phyloP scores from a whole-genome alignment of 1,284 basidiomycete genomes.

The Pisolithus thermaeus region DNA sequence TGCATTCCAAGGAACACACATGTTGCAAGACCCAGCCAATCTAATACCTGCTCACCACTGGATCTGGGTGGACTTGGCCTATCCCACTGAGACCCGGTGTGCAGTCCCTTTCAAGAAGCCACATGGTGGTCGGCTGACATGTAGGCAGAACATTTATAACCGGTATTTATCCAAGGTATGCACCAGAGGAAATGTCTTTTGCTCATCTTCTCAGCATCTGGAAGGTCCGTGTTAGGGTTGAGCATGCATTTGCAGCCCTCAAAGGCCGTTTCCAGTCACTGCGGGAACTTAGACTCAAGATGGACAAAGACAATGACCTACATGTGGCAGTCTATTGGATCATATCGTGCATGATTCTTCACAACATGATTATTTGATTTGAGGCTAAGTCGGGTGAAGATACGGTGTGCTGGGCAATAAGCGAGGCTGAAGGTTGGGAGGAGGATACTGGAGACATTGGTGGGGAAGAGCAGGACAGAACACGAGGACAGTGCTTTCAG shows the following conservation, averaged over 20 bases:
- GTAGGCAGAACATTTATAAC: neutral
- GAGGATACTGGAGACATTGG: neutral
- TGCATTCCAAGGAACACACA: neutral
- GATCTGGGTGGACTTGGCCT: neutral
- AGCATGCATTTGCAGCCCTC: too few species aligned
- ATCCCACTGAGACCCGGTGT: slow-evolving; percentile 2
- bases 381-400: neutral
- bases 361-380: too few species aligned
- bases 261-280: too few species aligned
- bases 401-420: neutral
- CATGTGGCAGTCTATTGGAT: too few species aligned
- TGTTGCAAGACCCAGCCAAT: neutral
- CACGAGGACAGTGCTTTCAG: too few species aligned
- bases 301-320: too few species aligned
- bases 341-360: too few species aligned
- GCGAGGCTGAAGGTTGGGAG: neutral
- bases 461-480: neutral
- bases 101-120: slow-evolving; percentile 5
- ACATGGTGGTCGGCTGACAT: neutral
- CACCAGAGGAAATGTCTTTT: too few species aligned
- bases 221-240: too few species aligned
- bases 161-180: too few species aligned
- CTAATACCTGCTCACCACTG: neutral
- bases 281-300: too few species aligned
- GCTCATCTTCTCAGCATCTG: too few species aligned